These are phyloP conservation scores for Colletotrichum spaethianum DNA, from an alignment of 2,329 filamentous ascomycete species.

Conservation along the genomic window DNA sequence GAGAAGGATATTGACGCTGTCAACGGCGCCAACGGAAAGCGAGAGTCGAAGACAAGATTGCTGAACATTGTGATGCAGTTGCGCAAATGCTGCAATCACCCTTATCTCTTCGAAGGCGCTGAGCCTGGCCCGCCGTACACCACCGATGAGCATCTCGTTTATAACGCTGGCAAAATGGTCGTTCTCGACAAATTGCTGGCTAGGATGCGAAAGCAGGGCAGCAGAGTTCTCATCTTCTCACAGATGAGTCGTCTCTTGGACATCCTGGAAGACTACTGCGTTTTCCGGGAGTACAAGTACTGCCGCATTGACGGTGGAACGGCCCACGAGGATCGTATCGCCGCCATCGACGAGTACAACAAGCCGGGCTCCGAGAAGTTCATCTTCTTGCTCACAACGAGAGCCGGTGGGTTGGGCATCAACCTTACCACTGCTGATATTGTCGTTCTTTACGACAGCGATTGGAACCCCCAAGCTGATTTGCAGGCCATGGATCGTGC, in stretches of 20 bases:
- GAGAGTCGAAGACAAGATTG: conserved; percentile 96
- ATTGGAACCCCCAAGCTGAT: conserved; percentile 99
- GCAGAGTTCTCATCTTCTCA: conserved; percentile 97
- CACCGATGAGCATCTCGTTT: conserved; percentile 94
- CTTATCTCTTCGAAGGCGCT: conserved; percentile 96
- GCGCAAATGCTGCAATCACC: conserved; percentile 98
- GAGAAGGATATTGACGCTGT: conserved; percentile 99
- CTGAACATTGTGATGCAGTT: conserved; percentile 99
- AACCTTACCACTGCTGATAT: conserved; percentile 97
- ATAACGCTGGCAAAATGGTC: conserved; percentile 97
- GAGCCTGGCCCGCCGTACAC: conserved; percentile 98
- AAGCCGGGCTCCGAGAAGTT: conserved; percentile 96
- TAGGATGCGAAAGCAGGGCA: conserved; percentile 87
- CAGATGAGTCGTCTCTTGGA: conserved; percentile 98
- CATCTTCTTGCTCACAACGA: conserved; percentile 93
- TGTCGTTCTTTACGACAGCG: conserved; percentile 95
- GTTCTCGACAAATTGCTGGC: conserved; percentile 93
- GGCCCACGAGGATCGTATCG: conserved; percentile 96
- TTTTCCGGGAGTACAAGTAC: conserved; percentile 95
- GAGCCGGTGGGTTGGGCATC: conserved; percentile 96
- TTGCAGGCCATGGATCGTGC: conserved; percentile 99
- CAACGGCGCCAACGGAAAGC: conserved; percentile 95
- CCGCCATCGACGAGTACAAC: conserved; percentile 98
- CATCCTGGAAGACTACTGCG: conserved; percentile 98
- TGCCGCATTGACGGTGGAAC: conserved; percentile 98